Evolutionary conservation across 225 moss, liverwort and hornwort species (phyloP).

Genomic region (Climacium dendroides): DNA sequence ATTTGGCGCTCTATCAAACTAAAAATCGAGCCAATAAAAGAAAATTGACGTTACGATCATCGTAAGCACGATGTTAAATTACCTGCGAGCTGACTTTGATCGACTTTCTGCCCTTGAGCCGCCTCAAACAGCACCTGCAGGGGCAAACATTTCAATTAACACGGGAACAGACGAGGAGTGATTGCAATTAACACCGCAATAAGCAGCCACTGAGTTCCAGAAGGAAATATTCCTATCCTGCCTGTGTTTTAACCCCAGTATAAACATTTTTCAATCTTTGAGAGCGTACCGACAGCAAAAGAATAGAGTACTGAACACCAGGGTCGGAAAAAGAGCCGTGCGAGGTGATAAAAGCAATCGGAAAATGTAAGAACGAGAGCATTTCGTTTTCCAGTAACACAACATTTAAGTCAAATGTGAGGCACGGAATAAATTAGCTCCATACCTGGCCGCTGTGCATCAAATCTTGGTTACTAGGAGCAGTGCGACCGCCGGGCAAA

Average conservation of each 20-base stretch:
- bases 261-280: too few relatives aligned
- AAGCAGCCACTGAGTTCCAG: neutral
- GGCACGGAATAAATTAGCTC: neutral
- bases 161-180: neutral
- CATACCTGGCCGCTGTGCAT: slow-evolving; percentile 16
- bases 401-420: neutral
- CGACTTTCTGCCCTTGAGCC: slow-evolving; percentile 26
- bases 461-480: slow-evolving; percentile 6
- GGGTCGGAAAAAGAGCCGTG: neutral
- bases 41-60: neutral
- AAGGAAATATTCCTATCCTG: neutral
- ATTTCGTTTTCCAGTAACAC: neutral
- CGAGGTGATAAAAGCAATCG: too few relatives aligned
- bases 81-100: slow-evolving; percentile 11
- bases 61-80: neutral
- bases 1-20: neutral
- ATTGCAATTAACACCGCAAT: neutral
- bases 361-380: too few relatives aligned
- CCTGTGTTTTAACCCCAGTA: neutral
- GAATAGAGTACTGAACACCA: neutral
- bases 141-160: neutral
- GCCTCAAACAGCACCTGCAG: slow-evolving; percentile 13
- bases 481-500: slow-evolving; percentile 4
- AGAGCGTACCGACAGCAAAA: neutral
- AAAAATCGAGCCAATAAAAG: neutral